Evolutionary conservation across 2,329 filamentous ascomycete species (phyloP).

Genomic region (Davidsoniella virescens): DNA sequence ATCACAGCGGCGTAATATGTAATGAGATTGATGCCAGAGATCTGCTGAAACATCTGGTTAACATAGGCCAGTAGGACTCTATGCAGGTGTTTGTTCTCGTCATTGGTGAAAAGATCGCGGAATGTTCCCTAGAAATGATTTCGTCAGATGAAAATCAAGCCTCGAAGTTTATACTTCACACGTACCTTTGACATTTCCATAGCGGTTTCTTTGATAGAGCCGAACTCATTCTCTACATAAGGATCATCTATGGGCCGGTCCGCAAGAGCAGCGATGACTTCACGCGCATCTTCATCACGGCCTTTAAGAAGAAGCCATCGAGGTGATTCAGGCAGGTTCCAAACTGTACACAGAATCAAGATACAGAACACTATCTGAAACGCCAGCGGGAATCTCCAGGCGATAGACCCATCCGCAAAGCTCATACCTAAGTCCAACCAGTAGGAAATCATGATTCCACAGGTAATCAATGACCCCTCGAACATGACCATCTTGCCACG

Average conservation of each 20-base stretch:
- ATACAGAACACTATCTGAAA: slow-evolving; percentile 41
- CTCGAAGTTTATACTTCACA: too few relatives aligned
- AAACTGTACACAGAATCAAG: slow-evolving; percentile 25
- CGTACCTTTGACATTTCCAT: slow-evolving; percentile 36
- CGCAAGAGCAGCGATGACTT: slow-evolving; percentile 28
- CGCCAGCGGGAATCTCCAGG: slow-evolving; percentile 43
- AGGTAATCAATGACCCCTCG: slow-evolving; percentile 35
- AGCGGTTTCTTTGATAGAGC: slow-evolving; percentile 49
- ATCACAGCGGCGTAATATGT: slow-evolving; percentile 46
- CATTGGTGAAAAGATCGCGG: slow-evolving; percentile 36
- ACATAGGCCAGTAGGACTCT: slow-evolving; percentile 43
- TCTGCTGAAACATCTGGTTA: slow-evolving; percentile 49
- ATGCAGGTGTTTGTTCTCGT: slow-evolving; percentile 34
- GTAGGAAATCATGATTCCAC: slow-evolving; percentile 31
- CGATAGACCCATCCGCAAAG: slow-evolving; percentile 19
- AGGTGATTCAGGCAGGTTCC: slow-evolving; percentile 4
- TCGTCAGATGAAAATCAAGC: too few relatives aligned
- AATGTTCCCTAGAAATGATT: slow-evolving; percentile 25
- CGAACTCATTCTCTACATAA: slow-evolving; percentile 40
- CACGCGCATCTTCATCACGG: background rate
- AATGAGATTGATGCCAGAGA: slow-evolving; percentile 47
- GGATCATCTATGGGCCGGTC: slow-evolving; percentile 37
- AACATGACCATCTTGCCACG: slow-evolving; percentile 38
- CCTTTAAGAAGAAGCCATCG: background rate
- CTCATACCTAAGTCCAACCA: slow-evolving; percentile 21